phyloP scores from a whole-genome alignment of 2,329 filamentous ascomycete species.

The Aureobasidium sp. region DNA sequence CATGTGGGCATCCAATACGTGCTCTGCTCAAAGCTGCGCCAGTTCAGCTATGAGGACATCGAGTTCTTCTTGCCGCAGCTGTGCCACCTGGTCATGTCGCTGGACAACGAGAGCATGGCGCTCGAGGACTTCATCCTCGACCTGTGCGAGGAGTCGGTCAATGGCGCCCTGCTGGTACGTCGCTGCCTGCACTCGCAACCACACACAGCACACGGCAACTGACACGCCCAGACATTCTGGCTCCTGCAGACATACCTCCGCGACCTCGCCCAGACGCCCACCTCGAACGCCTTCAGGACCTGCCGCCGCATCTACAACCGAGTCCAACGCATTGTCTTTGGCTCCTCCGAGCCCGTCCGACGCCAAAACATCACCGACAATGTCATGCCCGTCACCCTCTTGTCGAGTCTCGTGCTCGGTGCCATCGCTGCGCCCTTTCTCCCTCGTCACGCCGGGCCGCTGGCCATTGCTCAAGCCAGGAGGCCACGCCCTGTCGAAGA shows the following conservation, averaged over 20 bases:
- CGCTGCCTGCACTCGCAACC: constrained; percentile 2
- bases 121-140: constrained; percentile 82
- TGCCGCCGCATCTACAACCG: constrained; percentile 81
- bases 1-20: constrained; percentile 88
- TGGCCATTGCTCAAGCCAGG: constrained; percentile 74
- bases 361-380: constrained; percentile 77
- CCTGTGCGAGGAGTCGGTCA: constrained; percentile 80
- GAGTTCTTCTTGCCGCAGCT: constrained; percentile 84
- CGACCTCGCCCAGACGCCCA: constrained; percentile 68
- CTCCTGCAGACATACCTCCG: constrained; percentile 82
- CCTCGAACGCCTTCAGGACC: constrained; percentile 71
- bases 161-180: constrained; percentile 67
- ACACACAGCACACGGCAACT: not conserved
- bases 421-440: constrained; percentile 68
- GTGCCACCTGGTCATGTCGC: constrained; percentile 80
- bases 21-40: constrained; percentile 78
- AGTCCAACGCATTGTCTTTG: constrained; percentile 82
- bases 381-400: constrained; percentile 68
- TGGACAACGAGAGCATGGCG: constrained; percentile 88
- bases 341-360: constrained; percentile 60
- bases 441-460: constrained; percentile 69
- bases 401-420: constrained; percentile 72
- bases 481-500: constrained; percentile 61
- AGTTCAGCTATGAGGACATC: constrained; percentile 85
- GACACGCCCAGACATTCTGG: constrained; percentile 66